Evolutionary conservation across 257 asterid species (phyloP).

Genomic region (Euphrasia confusa): DNA sequence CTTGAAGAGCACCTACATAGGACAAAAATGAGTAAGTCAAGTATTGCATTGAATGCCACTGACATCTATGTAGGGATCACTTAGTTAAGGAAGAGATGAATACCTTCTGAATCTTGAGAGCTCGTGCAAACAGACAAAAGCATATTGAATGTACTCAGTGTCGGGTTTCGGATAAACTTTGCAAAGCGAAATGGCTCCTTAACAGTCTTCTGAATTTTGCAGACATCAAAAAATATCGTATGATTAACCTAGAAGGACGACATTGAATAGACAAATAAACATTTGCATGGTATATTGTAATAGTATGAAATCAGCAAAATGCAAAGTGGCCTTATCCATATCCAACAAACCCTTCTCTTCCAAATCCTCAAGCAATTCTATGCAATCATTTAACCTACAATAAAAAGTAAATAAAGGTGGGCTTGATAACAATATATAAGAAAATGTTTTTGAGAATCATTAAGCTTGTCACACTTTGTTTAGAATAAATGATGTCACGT

Average conservation of each 20-base stretch:
- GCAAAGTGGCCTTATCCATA: conserved; percentile 65
- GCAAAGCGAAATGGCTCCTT: conserved; percentile 76
- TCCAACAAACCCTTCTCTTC: conserved; percentile 66
- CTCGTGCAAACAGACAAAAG: conserved; percentile 93
- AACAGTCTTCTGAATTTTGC: conserved; percentile 80
- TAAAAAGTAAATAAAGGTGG: conserved; percentile 19
- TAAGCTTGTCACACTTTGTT: background rate
- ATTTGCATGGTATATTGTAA: conserved; percentile 18
- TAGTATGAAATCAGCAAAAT: conserved; percentile 20
- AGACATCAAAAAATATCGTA: conserved; percentile 63
- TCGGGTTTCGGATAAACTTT: conserved; percentile 80
- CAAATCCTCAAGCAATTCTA: conserved; percentile 81
- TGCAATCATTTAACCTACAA: conserved; percentile 73
- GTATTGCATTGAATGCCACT: conserved; percentile 9
- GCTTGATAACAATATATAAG: conserved; percentile 19
- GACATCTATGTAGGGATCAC: conserved; percentile 12
- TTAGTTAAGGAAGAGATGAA: conserved; percentile 20
- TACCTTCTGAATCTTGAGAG: conserved; percentile 79
- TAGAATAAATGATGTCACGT: conserved; percentile 14
- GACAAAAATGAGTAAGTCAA: conserved; percentile 25
- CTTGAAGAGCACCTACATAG: conserved; percentile 76
- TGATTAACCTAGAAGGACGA: conserved; percentile 69
- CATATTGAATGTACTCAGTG: conserved; percentile 92
- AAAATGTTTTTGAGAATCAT: conserved; percentile 16
- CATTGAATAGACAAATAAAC: conserved; percentile 23